phyloP scores from a whole-genome alignment of 148 eudicot genomes.

The Persicaria maculosa region DNA sequence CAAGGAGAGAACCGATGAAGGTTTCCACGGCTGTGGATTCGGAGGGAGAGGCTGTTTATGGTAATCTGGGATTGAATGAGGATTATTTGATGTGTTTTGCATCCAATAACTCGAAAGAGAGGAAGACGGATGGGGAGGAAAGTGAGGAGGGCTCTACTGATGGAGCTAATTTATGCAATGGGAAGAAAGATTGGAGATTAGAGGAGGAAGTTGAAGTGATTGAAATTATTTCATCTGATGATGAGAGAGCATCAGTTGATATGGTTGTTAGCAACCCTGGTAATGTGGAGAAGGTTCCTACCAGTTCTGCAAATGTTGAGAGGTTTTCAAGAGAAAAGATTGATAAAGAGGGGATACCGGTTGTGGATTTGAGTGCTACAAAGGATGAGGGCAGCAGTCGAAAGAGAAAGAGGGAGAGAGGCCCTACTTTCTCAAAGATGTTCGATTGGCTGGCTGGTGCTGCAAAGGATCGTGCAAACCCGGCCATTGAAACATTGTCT shows the following conservation, averaged over 20 bases:
- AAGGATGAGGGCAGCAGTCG: conserved; percentile 19
- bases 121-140: conserved; percentile 38
- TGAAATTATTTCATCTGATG: conserved; percentile 11
- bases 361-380: conserved; percentile 18
- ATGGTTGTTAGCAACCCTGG: neutral
- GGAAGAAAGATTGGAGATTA: conserved; percentile 13
- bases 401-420: conserved; percentile 13
- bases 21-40: conserved; percentile 15
- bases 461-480: conserved; percentile 65
- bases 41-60: conserved; percentile 14
- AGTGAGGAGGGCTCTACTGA: conserved; percentile 19
- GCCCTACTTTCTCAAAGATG: conserved; percentile 8
- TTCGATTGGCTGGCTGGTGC: conserved; percentile 46
- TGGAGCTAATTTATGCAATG: conserved; percentile 13
- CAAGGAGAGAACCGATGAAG: conserved; percentile 29
- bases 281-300: conserved; percentile 22
- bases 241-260: conserved; percentile 15
- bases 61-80: conserved; percentile 26
- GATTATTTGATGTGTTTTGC: conserved; percentile 28
- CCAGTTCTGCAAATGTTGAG: conserved; percentile 16
- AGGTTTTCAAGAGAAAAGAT: conserved; percentile 7
- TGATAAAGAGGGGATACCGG: conserved; percentile 18
- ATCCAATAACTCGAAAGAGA: conserved; percentile 21
- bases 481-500: conserved; percentile 20
- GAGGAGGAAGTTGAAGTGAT: conserved; percentile 34